Evolutionary conservation across 495 filamentous ascomycete genomes (phyloP).

Genomic region (Neurospora pannonica): DNA sequence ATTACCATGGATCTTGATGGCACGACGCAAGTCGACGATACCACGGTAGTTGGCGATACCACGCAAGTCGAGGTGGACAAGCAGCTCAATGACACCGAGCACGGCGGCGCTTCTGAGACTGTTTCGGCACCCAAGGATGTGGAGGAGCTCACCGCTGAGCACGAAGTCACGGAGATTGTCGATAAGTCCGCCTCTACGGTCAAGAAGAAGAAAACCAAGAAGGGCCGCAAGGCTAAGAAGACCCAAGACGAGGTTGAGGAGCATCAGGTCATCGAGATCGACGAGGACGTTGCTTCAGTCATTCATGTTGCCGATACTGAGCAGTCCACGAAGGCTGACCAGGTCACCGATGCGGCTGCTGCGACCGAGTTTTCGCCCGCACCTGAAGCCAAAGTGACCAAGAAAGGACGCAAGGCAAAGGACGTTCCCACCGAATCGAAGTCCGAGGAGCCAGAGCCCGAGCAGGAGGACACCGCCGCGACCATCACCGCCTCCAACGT

Average conservation of each 20-base stretch:
- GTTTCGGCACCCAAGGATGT: neutral
- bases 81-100: neutral
- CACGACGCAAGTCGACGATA: neutral
- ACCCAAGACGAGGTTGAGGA: neutral
- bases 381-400: neutral
- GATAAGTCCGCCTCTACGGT: neutral
- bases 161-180: neutral
- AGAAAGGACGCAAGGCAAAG: neutral
- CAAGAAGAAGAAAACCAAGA: neutral
- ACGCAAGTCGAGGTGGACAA: neutral
- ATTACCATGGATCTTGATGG: neutral
- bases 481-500: neutral
- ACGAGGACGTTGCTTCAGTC: neutral
- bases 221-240: neutral
- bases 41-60: neutral
- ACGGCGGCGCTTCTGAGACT: neutral
- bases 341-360: neutral
- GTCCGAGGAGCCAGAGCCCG: neutral
- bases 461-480: neutral
- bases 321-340: neutral
- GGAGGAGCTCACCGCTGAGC: neutral
- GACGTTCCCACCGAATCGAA: neutral
- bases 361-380: neutral
- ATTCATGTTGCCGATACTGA: neutral
- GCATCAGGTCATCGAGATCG: neutral